A percentile compares a stretch with the other conserved stretches of the same genome.
Conservation (phyloP, 257 asterid species). For the Plantago ovata region DNA sequence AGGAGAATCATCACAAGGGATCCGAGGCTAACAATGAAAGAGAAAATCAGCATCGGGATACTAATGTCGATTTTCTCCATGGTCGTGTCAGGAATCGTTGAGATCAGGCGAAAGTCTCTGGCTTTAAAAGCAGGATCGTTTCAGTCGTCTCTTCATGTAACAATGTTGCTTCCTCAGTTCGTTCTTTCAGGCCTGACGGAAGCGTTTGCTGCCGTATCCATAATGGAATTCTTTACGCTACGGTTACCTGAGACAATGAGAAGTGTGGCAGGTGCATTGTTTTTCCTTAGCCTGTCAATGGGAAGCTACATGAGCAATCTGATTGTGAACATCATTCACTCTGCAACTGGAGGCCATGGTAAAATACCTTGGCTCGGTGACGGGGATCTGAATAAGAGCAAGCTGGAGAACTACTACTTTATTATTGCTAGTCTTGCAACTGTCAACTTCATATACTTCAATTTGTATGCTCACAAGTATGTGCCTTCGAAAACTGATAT, state of each 20-base stretch:
- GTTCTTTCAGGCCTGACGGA: constrained; percentile 61
- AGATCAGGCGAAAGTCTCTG: constrained; percentile 36
- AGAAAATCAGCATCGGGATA: constrained; percentile 50
- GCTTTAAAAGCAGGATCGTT: constrained; percentile 34
- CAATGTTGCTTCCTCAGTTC: constrained; percentile 55
- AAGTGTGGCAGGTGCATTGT: constrained; percentile 59
- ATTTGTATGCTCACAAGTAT: constrained; percentile 43
- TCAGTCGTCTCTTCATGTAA: constrained; percentile 47
- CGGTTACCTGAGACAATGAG: constrained; percentile 65
- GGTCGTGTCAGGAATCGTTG: constrained; percentile 53
- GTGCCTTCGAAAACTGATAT: constrained; percentile 13
- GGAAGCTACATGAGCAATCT: constrained; percentile 58
- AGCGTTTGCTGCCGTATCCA: constrained; percentile 55
- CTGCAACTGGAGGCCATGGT: constrained; percentile 29
- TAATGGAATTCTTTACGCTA: constrained; percentile 61
- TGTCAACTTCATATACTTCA: constrained; percentile 48
- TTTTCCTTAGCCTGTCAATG: constrained; percentile 51
- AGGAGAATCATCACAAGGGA: constrained; percentile 33
- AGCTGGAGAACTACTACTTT: constrained; percentile 60
- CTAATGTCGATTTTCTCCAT: constrained; percentile 54
- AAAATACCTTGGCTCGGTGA: constrained; percentile 58
- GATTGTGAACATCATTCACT: constrained; percentile 42
- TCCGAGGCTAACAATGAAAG: constrained; percentile 33
- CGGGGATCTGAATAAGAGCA: constrained; percentile 52
- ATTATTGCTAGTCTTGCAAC: constrained; percentile 44